Percentiles rank a stretch among this genome's conserved stretches.
Evolutionary conservation across 2,329 filamentous ascomycete species (phyloP).

Genomic region (Stromatinia cepivora): DNA sequence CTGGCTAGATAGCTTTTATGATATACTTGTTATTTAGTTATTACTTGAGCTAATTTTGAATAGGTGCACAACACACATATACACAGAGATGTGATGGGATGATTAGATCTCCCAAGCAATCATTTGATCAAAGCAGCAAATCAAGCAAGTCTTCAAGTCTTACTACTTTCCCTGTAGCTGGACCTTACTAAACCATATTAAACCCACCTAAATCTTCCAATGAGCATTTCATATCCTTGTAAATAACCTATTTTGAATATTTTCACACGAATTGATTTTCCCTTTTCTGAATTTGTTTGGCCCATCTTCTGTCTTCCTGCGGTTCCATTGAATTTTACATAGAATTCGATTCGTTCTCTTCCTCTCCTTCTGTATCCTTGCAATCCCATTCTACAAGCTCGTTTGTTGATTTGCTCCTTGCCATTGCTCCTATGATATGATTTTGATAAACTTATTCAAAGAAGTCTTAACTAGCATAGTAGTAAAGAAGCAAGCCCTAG

Average conservation of each 20-base stretch:
- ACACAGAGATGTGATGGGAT: neutral
- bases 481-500: conserved; percentile 12
- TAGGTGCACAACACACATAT: neutral
- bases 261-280: conserved; percentile 1
- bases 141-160: conserved; percentile 7
- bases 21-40: neutral
- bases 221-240: neutral
- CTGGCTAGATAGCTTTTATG: neutral
- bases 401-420: neutral
- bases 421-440: conserved; percentile 3
- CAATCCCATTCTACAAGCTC: conserved; percentile 1
- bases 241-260: neutral
- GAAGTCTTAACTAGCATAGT: conserved; percentile 6
- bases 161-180: conserved; percentile 12
- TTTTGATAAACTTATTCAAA: conserved; percentile 1
- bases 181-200: conserved; percentile 10
- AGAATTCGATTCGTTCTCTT: neutral
- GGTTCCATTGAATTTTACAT: conserved; percentile 5
- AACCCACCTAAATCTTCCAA: conserved; percentile 5
- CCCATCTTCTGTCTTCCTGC: neutral
- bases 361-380: conserved; percentile 3
- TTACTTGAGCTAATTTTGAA: conserved; percentile 6
- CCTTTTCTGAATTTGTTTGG: neutral
- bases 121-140: conserved; percentile 15
- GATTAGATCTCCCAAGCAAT: conserved; percentile 12